A percentile compares a stretch with the other conserved stretches of the same genome.
Evolutionary conservation across 129 eudicot genomes (phyloP).

Genomic region (Dittrichia graveolens): DNA sequence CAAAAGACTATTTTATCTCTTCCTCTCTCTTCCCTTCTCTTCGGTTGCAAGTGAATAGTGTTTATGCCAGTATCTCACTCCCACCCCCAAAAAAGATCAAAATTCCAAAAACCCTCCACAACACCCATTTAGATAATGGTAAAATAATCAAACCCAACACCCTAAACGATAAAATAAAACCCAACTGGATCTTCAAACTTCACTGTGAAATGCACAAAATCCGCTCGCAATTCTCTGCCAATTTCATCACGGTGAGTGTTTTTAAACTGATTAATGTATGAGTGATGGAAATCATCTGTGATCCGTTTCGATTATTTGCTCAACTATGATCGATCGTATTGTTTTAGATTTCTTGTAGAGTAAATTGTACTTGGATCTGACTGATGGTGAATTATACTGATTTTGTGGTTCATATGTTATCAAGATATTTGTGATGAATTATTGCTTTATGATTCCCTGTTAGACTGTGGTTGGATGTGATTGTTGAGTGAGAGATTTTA

Average conservation of each 20-base stretch:
- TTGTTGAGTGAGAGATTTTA: neutral
- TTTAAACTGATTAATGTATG: neutral
- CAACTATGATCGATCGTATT: neutral
- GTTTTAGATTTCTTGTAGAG: slow-evolving; percentile 2
- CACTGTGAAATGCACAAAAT: slow-evolving; percentile 29
- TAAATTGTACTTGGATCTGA: slow-evolving; percentile 38
- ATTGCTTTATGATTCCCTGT: slow-evolving; percentile 5
- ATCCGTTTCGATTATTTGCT: slow-evolving; percentile 13
- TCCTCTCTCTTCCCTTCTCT: too few species aligned
- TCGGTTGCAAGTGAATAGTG: slow-evolving; percentile 8
- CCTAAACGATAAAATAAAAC: slow-evolving; percentile 24
- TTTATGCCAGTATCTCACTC: slow-evolving; percentile 6
- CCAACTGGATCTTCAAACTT: slow-evolving; percentile 32
- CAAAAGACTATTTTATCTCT: slow-evolving; percentile 20
- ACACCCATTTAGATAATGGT: slow-evolving; percentile 9
- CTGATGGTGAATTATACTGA: slow-evolving; percentile 20
- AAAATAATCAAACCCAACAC: slow-evolving; percentile 11
- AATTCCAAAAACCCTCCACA: slow-evolving; percentile 22
- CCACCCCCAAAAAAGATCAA: slow-evolving; percentile 7
- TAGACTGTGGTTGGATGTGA: slow-evolving; percentile 5
- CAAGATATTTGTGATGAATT: neutral
- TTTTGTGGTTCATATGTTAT: neutral
- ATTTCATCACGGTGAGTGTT: slow-evolving; percentile 32
- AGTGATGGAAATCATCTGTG: neutral
- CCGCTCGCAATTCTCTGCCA: slow-evolving; percentile 26